phyloP scores from a whole-genome alignment of 2,329 filamentous ascomycete genomes.

The Hypocrella siamensis region DNA sequence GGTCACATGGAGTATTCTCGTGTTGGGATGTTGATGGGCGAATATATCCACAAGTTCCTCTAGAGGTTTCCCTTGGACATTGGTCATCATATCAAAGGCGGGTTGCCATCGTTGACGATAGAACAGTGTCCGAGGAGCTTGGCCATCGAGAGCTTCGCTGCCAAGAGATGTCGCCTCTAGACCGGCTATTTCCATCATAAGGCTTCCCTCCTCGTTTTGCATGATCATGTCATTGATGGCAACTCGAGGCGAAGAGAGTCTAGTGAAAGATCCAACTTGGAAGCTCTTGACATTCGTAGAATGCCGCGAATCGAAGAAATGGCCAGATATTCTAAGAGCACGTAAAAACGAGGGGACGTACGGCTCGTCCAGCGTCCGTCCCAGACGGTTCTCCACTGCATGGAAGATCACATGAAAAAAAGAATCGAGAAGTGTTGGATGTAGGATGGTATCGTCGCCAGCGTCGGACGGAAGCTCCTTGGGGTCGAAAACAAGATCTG shows the following conservation, averaged over 20 bases:
- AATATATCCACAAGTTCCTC: slow-evolving; percentile 9
- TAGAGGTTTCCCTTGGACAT: slow-evolving; percentile 5
- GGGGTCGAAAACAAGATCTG: neutral
- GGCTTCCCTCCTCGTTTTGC: too few relatives aligned
- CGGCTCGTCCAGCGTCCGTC: slow-evolving; percentile 7
- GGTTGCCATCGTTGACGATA: slow-evolving; percentile 11
- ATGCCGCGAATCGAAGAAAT: neutral
- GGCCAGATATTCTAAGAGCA: neutral
- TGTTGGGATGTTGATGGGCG: slow-evolving; percentile 10
- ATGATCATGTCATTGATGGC: too few relatives aligned
- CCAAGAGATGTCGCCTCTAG: neutral
- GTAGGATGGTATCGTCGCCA: slow-evolving; percentile 10
- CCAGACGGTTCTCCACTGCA: slow-evolving; percentile 10
- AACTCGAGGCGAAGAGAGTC: too few relatives aligned
- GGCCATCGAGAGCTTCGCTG: slow-evolving; percentile 1
- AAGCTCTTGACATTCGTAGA: too few relatives aligned
- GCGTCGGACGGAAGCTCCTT: neutral
- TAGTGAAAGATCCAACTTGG: too few relatives aligned
- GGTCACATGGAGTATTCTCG: slow-evolving; percentile 10
- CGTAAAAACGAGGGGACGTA: neutral
- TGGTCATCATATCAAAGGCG: slow-evolving; percentile 9
- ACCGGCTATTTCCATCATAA: neutral
- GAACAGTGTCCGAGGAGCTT: slow-evolving; percentile 9
- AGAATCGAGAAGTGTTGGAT: slow-evolving; percentile 10
- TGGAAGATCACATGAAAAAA: slow-evolving; percentile 12